Conservation (phyloP, 2,329 filamentous ascomycete genomes). For the Neonectria punicea region DNA sequence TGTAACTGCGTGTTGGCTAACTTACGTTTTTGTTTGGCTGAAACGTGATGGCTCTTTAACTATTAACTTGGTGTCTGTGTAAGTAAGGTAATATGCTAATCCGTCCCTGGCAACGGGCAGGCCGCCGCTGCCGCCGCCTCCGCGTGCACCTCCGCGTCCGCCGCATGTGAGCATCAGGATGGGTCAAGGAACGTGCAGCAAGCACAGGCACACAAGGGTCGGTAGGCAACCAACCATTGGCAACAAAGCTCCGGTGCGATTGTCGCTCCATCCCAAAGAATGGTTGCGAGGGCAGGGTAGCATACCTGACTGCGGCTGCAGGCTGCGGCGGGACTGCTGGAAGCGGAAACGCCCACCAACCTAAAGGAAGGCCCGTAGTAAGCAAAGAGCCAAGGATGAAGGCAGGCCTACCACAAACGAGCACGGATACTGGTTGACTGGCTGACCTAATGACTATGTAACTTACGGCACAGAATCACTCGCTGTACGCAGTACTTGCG, state of each 20-base stretch:
- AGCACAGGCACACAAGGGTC: background rate
- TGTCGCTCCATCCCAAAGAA: background rate
- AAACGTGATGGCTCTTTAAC: no score
- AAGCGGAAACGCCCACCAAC: conserved; percentile 33
- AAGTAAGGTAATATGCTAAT: no score
- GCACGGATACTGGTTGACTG: background rate
- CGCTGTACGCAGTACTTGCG: background rate
- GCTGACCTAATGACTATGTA: no score
- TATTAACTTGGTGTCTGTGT: no score
- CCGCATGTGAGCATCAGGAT: background rate
- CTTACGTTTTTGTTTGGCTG: no score
- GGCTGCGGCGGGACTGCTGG: conserved; percentile 41
- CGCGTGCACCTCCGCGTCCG: background rate
- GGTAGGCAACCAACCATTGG: background rate
- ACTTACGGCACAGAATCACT: no score
- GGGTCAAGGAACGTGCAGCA: background rate
- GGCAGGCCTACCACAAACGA: background rate
- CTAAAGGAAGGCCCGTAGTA: conserved; percentile 3
- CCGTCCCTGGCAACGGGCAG: background rate
- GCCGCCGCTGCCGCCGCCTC: background rate
- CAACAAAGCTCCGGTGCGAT: background rate
- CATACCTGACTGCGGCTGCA: conserved; percentile 29
- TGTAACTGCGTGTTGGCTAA: no score
- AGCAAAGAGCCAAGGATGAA: conserved; percentile 15
- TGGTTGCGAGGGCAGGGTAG: background rate